Evolutionary conservation across 2,329 filamentous ascomycete genomes (phyloP).

Genomic region (Cryphonectria radicalis): DNA sequence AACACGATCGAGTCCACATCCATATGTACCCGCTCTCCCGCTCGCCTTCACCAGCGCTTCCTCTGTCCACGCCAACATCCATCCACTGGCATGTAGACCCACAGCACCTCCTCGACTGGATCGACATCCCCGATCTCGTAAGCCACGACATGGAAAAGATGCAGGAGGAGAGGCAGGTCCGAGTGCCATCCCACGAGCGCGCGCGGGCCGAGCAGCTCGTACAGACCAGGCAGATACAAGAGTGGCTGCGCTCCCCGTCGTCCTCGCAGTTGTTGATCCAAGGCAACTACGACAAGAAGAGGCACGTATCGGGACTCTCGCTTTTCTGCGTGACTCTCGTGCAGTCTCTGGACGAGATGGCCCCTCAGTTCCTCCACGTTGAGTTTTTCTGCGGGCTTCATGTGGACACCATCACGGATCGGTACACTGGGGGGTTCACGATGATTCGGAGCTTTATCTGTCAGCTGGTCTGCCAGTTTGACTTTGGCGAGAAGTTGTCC

Average conservation of each 20-base stretch:
- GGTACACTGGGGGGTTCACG: slow-evolving; percentile 6
- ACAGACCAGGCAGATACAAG: background rate
- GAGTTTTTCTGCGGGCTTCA: slow-evolving; percentile 18
- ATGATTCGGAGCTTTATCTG: slow-evolving; percentile 16
- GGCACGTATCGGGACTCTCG: slow-evolving; percentile 3
- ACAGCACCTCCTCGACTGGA: background rate
- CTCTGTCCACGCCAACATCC: background rate
- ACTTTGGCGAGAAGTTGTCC: background rate
- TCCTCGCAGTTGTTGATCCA: slow-evolving; percentile 12
- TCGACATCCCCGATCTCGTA: slow-evolving; percentile 1
- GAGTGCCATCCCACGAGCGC: background rate
- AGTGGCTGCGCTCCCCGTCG: background rate
- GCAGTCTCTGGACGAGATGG: background rate
- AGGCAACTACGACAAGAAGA: background rate
- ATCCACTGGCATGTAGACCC: background rate
- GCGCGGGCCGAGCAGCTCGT: slow-evolving; percentile 6
- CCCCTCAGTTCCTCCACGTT: background rate
- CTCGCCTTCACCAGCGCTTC: background rate
- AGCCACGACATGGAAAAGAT: background rate
- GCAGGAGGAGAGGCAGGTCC: background rate
- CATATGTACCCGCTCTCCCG: background rate
- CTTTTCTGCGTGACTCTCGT: slow-evolving; percentile 6
- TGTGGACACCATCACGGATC: background rate
- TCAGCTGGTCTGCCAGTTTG: slow-evolving; percentile 1
- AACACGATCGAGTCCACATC: too few relatives aligned